Conservation (phyloP, 352 stramenopile species). For the Globisporangium paddicum region DNA sequence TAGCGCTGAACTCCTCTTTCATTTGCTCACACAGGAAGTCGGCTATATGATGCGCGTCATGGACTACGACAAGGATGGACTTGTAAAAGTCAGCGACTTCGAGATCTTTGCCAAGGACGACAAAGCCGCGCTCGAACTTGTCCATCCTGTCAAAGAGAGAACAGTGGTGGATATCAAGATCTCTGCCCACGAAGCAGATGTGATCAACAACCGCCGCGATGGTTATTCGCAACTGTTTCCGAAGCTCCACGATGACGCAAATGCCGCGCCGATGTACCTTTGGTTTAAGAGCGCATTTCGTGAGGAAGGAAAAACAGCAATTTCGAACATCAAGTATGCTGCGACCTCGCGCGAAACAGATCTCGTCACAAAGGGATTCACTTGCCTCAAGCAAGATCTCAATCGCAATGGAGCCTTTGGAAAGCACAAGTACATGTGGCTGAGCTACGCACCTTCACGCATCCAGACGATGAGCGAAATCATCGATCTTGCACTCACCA, state of each 20-base stretch:
- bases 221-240: conserved; percentile 56
- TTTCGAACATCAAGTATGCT: conserved; percentile 65
- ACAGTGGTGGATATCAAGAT: conserved; percentile 62
- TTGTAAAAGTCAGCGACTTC: conserved; percentile 68
- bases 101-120: conserved; percentile 74
- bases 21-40: conserved; percentile 38
- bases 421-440: conserved; percentile 78
- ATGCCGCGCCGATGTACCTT: conserved; percentile 36
- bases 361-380: conserved; percentile 66
- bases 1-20: neutral
- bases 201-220: conserved; percentile 45
- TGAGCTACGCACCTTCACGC: conserved; percentile 44
- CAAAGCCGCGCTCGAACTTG: conserved; percentile 34
- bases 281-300: conserved; percentile 55
- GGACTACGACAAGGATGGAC: conserved; percentile 60
- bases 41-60: conserved; percentile 58
- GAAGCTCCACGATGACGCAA: conserved; percentile 44
- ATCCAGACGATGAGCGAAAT: conserved; percentile 51
- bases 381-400: conserved; percentile 70
- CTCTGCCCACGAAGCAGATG: conserved; percentile 53
- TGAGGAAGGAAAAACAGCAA: conserved; percentile 59
- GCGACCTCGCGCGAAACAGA: conserved; percentile 61
- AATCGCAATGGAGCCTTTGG: conserved; percentile 55
- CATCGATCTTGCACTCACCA: conserved; percentile 61
- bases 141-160: conserved; percentile 43